Percentiles rank a stretch among this genome's conserved stretches.
phyloP scores from a whole-genome alignment of 2,329 filamentous ascomycete genomes.

The Phialophora chinensis region DNA sequence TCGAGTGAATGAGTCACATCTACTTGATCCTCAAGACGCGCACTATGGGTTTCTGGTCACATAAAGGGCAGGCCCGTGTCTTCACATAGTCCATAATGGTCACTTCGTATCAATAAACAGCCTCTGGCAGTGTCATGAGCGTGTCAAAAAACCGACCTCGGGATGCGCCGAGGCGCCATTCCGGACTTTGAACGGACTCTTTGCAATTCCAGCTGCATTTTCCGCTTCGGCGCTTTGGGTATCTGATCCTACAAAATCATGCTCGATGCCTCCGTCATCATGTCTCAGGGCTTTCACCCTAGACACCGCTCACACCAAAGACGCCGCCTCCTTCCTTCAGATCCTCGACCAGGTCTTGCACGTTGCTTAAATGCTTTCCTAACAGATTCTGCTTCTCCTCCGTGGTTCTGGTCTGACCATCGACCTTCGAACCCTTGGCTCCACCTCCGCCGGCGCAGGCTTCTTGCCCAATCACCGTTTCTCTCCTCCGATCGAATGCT shows the following conservation, averaged over 20 bases:
- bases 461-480: conserved; percentile 39
- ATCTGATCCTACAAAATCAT: not conserved
- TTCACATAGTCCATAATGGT: not conserved
- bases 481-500: conserved; percentile 54
- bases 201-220: not conserved
- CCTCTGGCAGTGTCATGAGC: not conserved
- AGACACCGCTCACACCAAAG: conserved; percentile 33
- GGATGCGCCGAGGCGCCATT: not conserved
- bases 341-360: conserved; percentile 84
- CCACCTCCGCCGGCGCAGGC: not conserved
- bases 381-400: conserved; percentile 83
- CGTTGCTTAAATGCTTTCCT: conserved; percentile 77
- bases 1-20: conserved; percentile 14
- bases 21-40: not conserved
- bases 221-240: not conserved
- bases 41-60: not conserved
- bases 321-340: conserved; percentile 63
- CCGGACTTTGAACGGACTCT: not conserved
- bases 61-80: too few species aligned
- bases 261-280: not conserved
- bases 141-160: not conserved
- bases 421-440: conserved; percentile 2
- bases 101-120: not conserved
- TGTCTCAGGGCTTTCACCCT: not conserved
- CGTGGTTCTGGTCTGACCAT: conserved; percentile 64